Base-by-base conservation (phyloP, 371 early-diverging fungal species). In the Lichtheimia ramosa region DNA sequence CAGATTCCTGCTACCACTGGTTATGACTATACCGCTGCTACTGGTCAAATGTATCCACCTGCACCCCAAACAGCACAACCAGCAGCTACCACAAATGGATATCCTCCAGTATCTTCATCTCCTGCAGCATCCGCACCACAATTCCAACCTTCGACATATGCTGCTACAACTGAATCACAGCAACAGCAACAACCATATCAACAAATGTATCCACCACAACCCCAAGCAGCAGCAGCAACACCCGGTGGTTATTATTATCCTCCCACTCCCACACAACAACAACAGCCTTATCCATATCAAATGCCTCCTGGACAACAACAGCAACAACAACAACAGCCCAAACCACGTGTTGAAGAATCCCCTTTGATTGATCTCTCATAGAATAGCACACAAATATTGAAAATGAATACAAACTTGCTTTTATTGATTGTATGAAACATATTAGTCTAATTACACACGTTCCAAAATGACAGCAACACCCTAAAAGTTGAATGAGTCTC, bases 401-500 rank as follows among this genome's bases (percentile, higher is more conserved):
- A 28, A 28, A 7, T 24, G 48, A 20, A 39, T 46, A 46, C 46
- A 46, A n/a, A 18, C 18, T 46, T 46, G n/a, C 21, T 46, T 46
- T 46, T 46, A 16, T 46, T 46, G 46, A 16, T 46, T 46, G 46
- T 46, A 46, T 21, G 46, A 5, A 5, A 3, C 21, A 46, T 7
- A n/a, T n/a, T n/a, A n/a, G 6, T 54, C 7, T 28, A 56, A 3
- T 66, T 69, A 77, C 62, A 78, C 77, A 63, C 77, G 71, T 61
- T 83, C 82, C 39, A 83, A 66, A 49, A 83, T 63, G 50, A 83
- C 76, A 46, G 83, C 81, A 53, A 83, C 78, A 61, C 81, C 81
- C 70, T 68, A 48, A 34, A 46, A 43, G 12, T 39, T 41, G 51
- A 0, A n/a, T 56, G 13, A 56, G 13, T 20, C 13, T 24, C 18